phyloP scores from a whole-genome alignment of 768 basidiomycete species.

The Sistotremastrum suecicum region DNA sequence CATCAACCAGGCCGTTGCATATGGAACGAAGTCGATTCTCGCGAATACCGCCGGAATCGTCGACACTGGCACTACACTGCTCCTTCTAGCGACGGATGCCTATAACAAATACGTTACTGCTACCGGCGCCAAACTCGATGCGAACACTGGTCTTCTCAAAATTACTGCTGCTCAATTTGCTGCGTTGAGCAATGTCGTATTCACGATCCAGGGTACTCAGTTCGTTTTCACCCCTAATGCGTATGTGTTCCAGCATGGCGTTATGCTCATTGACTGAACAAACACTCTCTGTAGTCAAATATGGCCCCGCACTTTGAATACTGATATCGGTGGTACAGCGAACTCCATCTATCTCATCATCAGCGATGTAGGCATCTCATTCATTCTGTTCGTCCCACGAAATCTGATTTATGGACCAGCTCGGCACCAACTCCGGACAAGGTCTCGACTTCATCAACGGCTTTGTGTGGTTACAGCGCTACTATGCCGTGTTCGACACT shows the following conservation, averaged over 20 bases:
- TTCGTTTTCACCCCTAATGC: constrained; percentile 18
- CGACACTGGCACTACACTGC: constrained; percentile 18
- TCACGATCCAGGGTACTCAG: constrained; percentile 13
- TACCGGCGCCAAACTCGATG: constrained; percentile 17
- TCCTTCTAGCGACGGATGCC: constrained; percentile 11
- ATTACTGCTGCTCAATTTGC: constrained; percentile 15
- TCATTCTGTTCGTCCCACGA: no score
- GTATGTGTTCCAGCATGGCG: no score
- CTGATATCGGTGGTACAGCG: constrained; percentile 24
- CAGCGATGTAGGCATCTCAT: constrained; percentile 1
- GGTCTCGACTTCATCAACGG: constrained; percentile 26
- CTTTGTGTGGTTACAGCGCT: constrained; percentile 17
- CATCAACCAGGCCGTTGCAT: constrained; percentile 17
- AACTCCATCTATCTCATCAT: constrained; percentile 25
- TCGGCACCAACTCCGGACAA: constrained; percentile 8
- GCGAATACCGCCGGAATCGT: constrained; percentile 18
- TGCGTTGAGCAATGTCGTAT: constrained; percentile 13
- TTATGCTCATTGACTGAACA: no score
- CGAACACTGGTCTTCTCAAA: constrained; percentile 16
- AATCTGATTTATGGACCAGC: no score
- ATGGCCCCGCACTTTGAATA: constrained; percentile 22
- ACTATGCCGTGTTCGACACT: constrained; percentile 29
- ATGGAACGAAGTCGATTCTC: constrained; percentile 13
- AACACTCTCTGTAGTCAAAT: not conserved
- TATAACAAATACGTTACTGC: constrained; percentile 10